Evolutionary conservation across 2,329 filamentous ascomycete species (phyloP).

Genomic region (Zasmidium angulare): DNA sequence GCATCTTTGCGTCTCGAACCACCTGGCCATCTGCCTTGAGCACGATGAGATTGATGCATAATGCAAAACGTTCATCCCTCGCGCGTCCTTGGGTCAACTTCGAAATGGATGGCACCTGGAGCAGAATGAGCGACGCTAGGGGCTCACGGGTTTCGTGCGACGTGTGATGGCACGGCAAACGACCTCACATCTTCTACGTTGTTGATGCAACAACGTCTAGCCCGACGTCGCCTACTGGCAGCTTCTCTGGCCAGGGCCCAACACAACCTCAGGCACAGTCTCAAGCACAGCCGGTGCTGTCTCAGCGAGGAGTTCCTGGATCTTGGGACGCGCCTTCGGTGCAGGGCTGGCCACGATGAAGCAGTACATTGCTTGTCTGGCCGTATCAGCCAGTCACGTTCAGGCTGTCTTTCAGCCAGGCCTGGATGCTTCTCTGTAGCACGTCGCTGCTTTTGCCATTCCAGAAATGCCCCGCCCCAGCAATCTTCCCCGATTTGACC

Average conservation of each 20-base stretch:
- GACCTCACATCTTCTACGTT: too few species aligned
- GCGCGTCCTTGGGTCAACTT: too few species aligned
- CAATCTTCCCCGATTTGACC: neutral
- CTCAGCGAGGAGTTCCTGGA: conserved; percentile 5
- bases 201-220: neutral
- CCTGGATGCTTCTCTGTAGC: neutral
- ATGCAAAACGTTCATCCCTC: too few species aligned
- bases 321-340: conserved; percentile 14
- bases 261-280: too few species aligned
- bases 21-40: too few species aligned
- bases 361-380: conserved; percentile 1
- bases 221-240: neutral
- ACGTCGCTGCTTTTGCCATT: neutral
- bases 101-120: too few species aligned
- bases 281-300: neutral
- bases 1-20: neutral
- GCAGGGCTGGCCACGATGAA: conserved; percentile 13
- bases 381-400: neutral
- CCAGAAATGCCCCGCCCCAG: neutral
- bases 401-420: neutral
- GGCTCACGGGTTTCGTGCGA: too few species aligned
- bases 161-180: too few species aligned
- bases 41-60: too few species aligned
- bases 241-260: neutral
- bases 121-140: too few species aligned